These are phyloP conservation scores for Aspergillus transmontanensis DNA, from an alignment of 2,329 filamentous ascomycete species.

Conservation along the genomic window DNA sequence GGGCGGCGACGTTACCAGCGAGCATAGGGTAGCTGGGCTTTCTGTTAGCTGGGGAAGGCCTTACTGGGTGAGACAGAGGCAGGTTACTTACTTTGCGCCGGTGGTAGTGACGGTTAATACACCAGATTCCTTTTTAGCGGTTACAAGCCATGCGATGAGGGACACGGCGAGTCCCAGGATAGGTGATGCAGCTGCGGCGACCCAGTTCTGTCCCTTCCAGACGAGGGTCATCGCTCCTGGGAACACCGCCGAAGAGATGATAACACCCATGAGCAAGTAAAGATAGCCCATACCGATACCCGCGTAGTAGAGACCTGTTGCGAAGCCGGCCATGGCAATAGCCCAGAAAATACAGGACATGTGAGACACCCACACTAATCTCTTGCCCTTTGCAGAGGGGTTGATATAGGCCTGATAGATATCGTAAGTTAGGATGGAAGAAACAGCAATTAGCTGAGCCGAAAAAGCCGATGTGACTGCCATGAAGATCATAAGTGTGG, in stretches of 20 bases:
- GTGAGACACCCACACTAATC: constrained; percentile 80
- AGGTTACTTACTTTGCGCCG: constrained; percentile 65
- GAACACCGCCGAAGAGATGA: constrained; percentile 82
- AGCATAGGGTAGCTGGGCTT: constrained; percentile 70
- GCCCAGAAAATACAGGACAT: constrained; percentile 73
- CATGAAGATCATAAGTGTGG: constrained; percentile 83
- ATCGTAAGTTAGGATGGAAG: constrained; percentile 86
- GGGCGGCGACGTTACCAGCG: constrained; percentile 79
- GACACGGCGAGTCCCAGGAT: constrained; percentile 69
- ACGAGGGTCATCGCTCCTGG: constrained; percentile 78
- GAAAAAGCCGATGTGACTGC: constrained; percentile 84
- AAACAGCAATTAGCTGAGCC: constrained; percentile 83
- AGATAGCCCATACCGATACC: constrained; percentile 86
- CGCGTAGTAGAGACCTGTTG: constrained; percentile 72
- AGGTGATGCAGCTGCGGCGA: constrained; percentile 70
- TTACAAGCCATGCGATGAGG: constrained; percentile 77
- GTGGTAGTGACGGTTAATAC: constrained; percentile 71
- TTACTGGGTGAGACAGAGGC: not conserved
- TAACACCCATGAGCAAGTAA: constrained; percentile 88
- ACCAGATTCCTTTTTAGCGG: constrained; percentile 69
- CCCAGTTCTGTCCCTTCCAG: constrained; percentile 78
- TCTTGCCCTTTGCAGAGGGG: constrained; percentile 71
- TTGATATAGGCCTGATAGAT: constrained; percentile 87
- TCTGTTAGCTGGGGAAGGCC: constrained; percentile 9
- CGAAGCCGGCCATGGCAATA: constrained; percentile 74